phyloP scores from a whole-genome alignment of 1,284 basidiomycete species.

The Cronartium ribicola region DNA sequence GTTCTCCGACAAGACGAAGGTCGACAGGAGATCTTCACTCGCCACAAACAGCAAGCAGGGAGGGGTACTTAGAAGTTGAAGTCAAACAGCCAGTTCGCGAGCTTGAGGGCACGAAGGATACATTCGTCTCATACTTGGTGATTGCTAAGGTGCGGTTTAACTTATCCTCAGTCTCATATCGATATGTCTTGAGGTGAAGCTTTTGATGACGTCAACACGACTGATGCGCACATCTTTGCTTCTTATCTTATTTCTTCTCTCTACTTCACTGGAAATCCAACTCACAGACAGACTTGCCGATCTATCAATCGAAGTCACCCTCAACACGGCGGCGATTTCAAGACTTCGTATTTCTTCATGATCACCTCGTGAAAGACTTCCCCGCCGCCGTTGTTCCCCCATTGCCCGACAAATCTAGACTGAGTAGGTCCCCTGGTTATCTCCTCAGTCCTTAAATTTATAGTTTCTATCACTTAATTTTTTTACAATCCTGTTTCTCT shows the following conservation, averaged over 20 bases:
- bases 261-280: not conserved
- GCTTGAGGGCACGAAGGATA: conserved; percentile 89
- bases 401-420: conserved; percentile 89
- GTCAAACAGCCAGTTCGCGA: conserved; percentile 93
- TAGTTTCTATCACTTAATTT: not conserved
- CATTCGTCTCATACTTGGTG: conserved; percentile 91
- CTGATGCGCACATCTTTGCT: not conserved
- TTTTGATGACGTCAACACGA: conserved; percentile 44
- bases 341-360: conserved; percentile 90
- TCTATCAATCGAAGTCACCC: conserved; percentile 69
- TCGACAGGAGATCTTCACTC: conserved; percentile 7
- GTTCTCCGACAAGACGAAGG: conserved; percentile 8
- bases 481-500: conserved; percentile 27
- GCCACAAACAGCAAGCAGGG: conserved; percentile 44
- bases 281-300: conserved; percentile 69
- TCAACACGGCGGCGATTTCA: conserved; percentile 83
- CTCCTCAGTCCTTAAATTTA: not conserved
- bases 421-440: conserved; percentile 62
- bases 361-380: conserved; percentile 84
- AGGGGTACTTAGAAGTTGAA: conserved; percentile 56
- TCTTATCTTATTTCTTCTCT: not conserved
- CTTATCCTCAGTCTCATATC: not conserved
- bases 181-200: not conserved
- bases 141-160: conserved; percentile 68
- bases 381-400: conserved; percentile 94